Evolutionary conservation across 805 yeast species (phyloP).

Genomic region (Yarrowia sp.): DNA sequence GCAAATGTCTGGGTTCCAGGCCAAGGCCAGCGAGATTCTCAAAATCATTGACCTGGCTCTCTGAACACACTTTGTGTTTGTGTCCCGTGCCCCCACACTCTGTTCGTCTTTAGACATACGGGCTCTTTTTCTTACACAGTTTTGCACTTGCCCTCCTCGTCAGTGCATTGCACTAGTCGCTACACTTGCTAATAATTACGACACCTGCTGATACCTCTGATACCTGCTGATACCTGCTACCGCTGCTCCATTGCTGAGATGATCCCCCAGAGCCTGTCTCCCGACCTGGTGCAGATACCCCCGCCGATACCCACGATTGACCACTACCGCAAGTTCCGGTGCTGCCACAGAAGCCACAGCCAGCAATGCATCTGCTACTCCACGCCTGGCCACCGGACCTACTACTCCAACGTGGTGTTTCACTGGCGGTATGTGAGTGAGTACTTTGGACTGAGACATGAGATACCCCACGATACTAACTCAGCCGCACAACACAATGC

Average conservation of each 20-base stretch:
- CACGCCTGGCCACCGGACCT: not conserved
- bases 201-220: not conserved
- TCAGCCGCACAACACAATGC: not conserved
- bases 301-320: conserved; percentile 15
- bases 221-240: not conserved
- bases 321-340: not conserved
- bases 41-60: conserved; percentile 5
- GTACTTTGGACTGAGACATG: not conserved
- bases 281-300: conserved; percentile 14
- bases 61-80: not conserved
- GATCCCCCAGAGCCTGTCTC: not conserved
- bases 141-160: not conserved
- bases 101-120: not conserved
- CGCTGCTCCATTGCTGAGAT: not conserved
- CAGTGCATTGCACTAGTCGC: not conserved
- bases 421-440: conserved; percentile 3
- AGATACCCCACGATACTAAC: not conserved
- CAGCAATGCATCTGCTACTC: not conserved
- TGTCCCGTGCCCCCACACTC: not conserved
- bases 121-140: not conserved
- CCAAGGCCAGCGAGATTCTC: conserved; percentile 22
- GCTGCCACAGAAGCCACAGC: conserved; percentile 2
- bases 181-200: not conserved
- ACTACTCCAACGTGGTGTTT: not conserved
- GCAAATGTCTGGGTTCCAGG: conserved; percentile 9